Evolutionary conservation across 108 stramenopile genomes (phyloP).

Genomic region (Hondaea fermentalgiana): DNA sequence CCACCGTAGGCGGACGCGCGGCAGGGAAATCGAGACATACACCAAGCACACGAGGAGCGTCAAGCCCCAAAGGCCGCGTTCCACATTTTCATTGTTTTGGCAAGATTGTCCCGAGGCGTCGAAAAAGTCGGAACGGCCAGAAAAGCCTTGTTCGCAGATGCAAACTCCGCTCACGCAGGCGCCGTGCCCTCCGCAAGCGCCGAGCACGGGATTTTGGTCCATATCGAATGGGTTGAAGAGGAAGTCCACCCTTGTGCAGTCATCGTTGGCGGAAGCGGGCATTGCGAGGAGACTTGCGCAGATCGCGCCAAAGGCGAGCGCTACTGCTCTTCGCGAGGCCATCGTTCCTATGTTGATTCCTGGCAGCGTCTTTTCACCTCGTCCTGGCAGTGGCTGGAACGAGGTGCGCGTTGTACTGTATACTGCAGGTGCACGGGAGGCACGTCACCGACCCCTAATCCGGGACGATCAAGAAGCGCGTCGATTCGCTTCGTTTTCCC

Average conservation of each 20-base stretch:
- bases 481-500: too few relatives aligned
- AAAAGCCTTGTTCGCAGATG: not conserved
- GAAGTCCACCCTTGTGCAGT: not conserved
- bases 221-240: not conserved
- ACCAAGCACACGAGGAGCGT: not conserved
- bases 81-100: not conserved
- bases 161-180: not conserved
- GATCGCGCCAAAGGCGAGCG: too few relatives aligned
- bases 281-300: not conserved
- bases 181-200: not conserved
- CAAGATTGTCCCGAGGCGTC: not conserved
- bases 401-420: too few relatives aligned
- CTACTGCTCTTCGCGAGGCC: too few relatives aligned
- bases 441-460: too few relatives aligned
- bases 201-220: not conserved
- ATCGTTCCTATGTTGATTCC: too few relatives aligned
- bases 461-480: too few relatives aligned
- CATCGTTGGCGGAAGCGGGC: not conserved
- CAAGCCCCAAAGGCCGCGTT: not conserved
- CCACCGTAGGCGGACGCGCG: not conserved
- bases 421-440: too few relatives aligned
- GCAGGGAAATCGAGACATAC: not conserved
- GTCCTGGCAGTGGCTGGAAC: too few relatives aligned
- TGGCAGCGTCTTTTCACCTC: too few relatives aligned
- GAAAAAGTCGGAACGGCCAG: not conserved